Percentiles rank a stretch among this genome's conserved stretches.
Evolutionary conservation across 768 basidiomycete species (phyloP).

Genomic region (Xerocomellus chrysenteron): DNA sequence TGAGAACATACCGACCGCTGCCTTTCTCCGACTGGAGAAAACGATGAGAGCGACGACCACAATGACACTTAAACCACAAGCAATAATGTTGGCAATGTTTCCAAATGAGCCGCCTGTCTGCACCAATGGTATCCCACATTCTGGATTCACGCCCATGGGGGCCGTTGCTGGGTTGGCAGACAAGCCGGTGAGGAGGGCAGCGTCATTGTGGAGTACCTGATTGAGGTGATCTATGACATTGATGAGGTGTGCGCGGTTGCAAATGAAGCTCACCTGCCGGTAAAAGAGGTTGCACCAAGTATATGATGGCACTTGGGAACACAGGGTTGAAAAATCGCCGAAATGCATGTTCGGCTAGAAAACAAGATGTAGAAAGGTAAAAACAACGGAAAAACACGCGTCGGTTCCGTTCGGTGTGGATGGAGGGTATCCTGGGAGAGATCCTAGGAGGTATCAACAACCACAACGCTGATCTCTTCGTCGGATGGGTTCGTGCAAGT

Average conservation of each 20-base stretch:
- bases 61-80: conserved; percentile 72
- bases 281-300: conserved; percentile 96
- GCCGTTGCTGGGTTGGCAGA: conserved; percentile 51
- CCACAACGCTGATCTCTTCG: conserved; percentile 17
- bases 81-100: conserved; percentile 84
- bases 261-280: conserved; percentile 58
- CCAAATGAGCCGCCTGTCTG: conserved; percentile 61
- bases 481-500: conserved; percentile 25
- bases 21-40: conserved; percentile 63
- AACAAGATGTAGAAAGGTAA: not conserved
- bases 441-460: conserved; percentile 20
- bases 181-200: conserved; percentile 36
- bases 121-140: conserved; percentile 72
- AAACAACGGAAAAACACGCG: not conserved
- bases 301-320: conserved; percentile 71
- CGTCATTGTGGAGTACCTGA: conserved; percentile 41
- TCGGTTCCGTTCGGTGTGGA: conserved; percentile 1
- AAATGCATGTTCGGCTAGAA: conserved; percentile 48
- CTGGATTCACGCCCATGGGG: conserved; percentile 80
- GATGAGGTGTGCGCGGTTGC: conserved; percentile 3
- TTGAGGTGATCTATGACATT: conserved; percentile 27
- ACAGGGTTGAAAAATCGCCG: conserved; percentile 71
- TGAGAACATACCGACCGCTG: conserved; percentile 74
- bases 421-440: conserved; percentile 14
- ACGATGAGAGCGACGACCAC: conserved; percentile 57